Evolutionary conservation across 768 basidiomycete genomes (phyloP).

Genomic region (Russula lepida): DNA sequence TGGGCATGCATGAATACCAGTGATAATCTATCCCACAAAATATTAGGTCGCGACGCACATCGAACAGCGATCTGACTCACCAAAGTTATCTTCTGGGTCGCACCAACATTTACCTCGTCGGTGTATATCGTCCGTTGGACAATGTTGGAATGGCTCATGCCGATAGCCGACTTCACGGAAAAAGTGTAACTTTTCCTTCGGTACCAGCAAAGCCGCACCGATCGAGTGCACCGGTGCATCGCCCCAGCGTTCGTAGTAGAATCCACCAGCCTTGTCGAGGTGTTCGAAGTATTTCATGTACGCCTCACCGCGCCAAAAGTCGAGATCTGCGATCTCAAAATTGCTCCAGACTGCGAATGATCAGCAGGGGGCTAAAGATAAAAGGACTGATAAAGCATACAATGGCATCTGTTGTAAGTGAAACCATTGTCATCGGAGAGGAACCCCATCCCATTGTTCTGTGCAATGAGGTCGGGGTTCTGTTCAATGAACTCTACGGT

Average conservation of each 20-base stretch:
- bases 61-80: slow-evolving; percentile 32
- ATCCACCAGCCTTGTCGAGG: slow-evolving; percentile 47
- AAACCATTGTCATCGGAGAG: slow-evolving; percentile 47
- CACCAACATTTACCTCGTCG: slow-evolving; percentile 82
- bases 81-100: slow-evolving; percentile 61
- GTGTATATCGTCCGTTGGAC: slow-evolving; percentile 71
- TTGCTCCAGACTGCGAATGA: slow-evolving; percentile 49
- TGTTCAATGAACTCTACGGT: slow-evolving; percentile 40
- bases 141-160: slow-evolving; percentile 93
- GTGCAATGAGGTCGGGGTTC: slow-evolving; percentile 40
- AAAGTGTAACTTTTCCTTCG: slow-evolving; percentile 87
- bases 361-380: background rate
- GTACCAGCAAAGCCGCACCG: slow-evolving; percentile 81
- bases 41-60: background rate
- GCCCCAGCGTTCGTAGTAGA: slow-evolving; percentile 80
- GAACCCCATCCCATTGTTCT: slow-evolving; percentile 49
- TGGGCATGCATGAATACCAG: slow-evolving; percentile 75
- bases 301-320: slow-evolving; percentile 48
- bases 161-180: slow-evolving; percentile 92
- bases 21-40: slow-evolving; percentile 48
- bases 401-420: slow-evolving; percentile 52
- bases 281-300: slow-evolving; percentile 52
- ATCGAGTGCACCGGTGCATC: slow-evolving; percentile 81
- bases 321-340: slow-evolving; percentile 54
- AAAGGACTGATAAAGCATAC: slow-evolving; percentile 24